A percentile compares a stretch with the other conserved stretches of the same genome.
Evolutionary conservation across 768 basidiomycete genomes (phyloP).

Genomic region (Phylloporus sp.): DNA sequence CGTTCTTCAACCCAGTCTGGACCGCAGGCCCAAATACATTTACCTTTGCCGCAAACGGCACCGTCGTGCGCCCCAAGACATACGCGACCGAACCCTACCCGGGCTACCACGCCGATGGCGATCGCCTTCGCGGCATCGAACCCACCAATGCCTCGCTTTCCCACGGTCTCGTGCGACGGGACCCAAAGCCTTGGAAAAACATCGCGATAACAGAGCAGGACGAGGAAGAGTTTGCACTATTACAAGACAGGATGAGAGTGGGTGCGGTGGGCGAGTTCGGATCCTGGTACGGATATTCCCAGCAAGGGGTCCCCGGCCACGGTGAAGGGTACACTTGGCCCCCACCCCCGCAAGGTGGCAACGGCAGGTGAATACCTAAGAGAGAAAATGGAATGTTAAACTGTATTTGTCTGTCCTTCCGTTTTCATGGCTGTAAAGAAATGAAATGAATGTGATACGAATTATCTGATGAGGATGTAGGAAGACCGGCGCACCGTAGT

Average conservation of each 20-base stretch:
- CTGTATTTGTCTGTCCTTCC: too few species aligned
- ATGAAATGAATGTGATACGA: too few species aligned
- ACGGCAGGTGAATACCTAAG: too few species aligned
- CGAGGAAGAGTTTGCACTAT: conserved; percentile 9
- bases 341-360: too few species aligned
- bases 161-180: background rate
- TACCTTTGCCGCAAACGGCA: conserved; percentile 7
- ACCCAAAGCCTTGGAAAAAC: conserved; percentile 18
- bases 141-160: background rate
- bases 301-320: too few species aligned
- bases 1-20: conserved; percentile 39
- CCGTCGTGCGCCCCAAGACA: conserved; percentile 4
- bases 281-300: too few species aligned
- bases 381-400: too few species aligned
- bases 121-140: background rate
- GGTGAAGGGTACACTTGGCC: too few species aligned
- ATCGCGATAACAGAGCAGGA: conserved; percentile 13
- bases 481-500: too few species aligned
- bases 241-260: background rate
- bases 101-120: background rate
- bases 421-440: too few species aligned
- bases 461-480: too few species aligned
- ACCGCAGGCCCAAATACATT: conserved; percentile 12
- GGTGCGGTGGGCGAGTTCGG: background rate
- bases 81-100: background rate